Evolutionary conservation across 768 basidiomycete genomes (phyloP), one percentile per base, ranked within the genome.

Genomic region (Boletellus ananas): DNA sequence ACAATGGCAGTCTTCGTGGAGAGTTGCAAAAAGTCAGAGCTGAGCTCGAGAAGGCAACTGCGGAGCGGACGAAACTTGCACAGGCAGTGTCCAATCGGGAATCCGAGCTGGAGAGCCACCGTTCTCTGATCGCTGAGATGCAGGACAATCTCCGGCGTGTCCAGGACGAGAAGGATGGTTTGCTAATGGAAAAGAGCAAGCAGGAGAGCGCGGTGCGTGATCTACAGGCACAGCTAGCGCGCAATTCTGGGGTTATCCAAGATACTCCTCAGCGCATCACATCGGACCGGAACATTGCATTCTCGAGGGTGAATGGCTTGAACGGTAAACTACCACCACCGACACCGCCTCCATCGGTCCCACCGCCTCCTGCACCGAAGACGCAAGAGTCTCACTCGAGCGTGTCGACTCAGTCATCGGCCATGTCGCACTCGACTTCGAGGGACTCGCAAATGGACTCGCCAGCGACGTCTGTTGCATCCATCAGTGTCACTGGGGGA

Each of bases 321-420:
- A 80, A 87, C 36, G 71, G 81, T 25, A 94, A 93, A 68, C 79
- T 88, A 14, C 92, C 92, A 27, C 93, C 92, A 16, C 87, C 89
- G 0, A 88, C 87, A 0, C 68, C 67, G 0, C 92, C 93, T 9
- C 90, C 94, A 11, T 94, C 93, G 0, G 78, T 87, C 29, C 80
- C 90, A 11, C 94, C 94, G 1, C 90, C 90, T 18, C 90, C 89
- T 16, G 81, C 85, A 5, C 90, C 90, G 21, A 79, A 51, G 64
- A 71, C 52, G 43, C 71, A 51, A 54, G 86, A 81, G 58, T 73
- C 73, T 13, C 75, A 74, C 50, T 66, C 75, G 52, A 86, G 82
- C 56, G 76, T 77, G 10, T 83, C 84, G 6, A 84, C 85, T 12
- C 78, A 81, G 34, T 73, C 79, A 25, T 84, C 85, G 9, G 75